Evolutionary conservation across 257 asterid genomes (phyloP).

Genomic region (Nicotiana paniculata): DNA sequence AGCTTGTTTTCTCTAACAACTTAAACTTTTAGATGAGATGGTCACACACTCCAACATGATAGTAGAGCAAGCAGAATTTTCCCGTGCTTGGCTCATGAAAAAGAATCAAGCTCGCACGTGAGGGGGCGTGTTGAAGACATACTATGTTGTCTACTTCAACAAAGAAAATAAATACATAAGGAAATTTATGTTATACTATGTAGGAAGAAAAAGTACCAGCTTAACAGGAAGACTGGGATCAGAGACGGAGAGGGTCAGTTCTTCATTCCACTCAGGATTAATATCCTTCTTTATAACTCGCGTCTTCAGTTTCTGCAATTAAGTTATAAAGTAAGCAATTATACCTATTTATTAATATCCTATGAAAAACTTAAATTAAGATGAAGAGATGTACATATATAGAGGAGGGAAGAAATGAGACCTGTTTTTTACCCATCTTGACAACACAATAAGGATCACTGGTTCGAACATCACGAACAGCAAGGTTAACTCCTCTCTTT

Average conservation of each 20-base stretch:
- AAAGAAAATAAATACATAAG: too few relatives aligned
- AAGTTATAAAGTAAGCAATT: background rate
- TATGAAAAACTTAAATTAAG: background rate
- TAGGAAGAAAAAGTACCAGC: slow-evolving; percentile 36
- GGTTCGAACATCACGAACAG: slow-evolving; percentile 76
- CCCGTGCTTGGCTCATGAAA: too few relatives aligned
- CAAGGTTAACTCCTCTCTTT: slow-evolving; percentile 74
- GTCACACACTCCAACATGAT: too few relatives aligned
- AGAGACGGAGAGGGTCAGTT: slow-evolving; percentile 62
- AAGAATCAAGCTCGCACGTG: too few relatives aligned
- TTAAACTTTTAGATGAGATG: too few relatives aligned
- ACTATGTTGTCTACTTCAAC: too few relatives aligned
- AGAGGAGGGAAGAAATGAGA: background rate
- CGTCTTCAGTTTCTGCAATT: slow-evolving; percentile 71
- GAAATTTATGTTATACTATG: background rate
- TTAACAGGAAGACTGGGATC: slow-evolving; percentile 40
- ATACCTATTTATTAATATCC: too few relatives aligned
- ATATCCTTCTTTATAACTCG: slow-evolving; percentile 71
- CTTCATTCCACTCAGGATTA: slow-evolving; percentile 91
- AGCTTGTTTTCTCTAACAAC: too few relatives aligned
- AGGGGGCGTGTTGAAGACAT: too few relatives aligned
- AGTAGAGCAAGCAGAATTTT: too few relatives aligned
- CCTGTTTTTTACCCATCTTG: slow-evolving; percentile 23
- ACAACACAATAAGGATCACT: slow-evolving; percentile 56
- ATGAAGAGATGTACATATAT: background rate